phyloP scores from a whole-genome alignment of 108 stramenopile genomes.

The Parmales sp. region DNA sequence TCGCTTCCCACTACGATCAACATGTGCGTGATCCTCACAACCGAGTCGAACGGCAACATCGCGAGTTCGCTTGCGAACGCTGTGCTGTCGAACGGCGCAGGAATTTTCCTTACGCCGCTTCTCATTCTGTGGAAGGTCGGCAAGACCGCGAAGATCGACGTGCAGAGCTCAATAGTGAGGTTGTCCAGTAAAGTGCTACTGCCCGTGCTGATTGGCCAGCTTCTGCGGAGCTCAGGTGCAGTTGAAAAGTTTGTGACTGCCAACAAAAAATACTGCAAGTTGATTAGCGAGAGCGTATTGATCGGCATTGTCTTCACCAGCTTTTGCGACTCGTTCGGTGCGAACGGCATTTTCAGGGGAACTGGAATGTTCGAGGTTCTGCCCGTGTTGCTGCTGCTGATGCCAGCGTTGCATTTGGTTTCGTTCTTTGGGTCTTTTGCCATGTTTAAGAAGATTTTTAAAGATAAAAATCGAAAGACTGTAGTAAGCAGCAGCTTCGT shows the following conservation, averaged over 20 bases:
- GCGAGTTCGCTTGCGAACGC: slow-evolving; percentile 79
- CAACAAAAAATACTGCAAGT: slow-evolving; percentile 53
- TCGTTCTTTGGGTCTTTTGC: slow-evolving; percentile 40
- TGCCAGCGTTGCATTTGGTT: slow-evolving; percentile 50
- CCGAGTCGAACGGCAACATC: slow-evolving; percentile 61
- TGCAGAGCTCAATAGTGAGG: slow-evolving; percentile 53
- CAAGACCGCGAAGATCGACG: slow-evolving; percentile 54
- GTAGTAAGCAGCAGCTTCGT: slow-evolving; percentile 68
- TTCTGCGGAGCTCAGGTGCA: slow-evolving; percentile 39
- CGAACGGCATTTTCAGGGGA: slow-evolving; percentile 25
- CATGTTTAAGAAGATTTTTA: slow-evolving; percentile 36
- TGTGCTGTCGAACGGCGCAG: slow-evolving; percentile 69
- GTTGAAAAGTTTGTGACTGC: slow-evolving; percentile 45
- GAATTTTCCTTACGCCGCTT: slow-evolving; percentile 79
- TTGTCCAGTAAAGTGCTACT: slow-evolving; percentile 68
- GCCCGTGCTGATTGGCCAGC: slow-evolving; percentile 62
- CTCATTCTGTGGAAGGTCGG: slow-evolving; percentile 68
- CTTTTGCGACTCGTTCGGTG: slow-evolving; percentile 71
- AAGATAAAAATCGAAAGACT: slow-evolving; percentile 38
- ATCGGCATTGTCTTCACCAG: slow-evolving; percentile 85
- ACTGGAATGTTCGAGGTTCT: slow-evolving; percentile 42
- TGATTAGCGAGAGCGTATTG: slow-evolving; percentile 63
- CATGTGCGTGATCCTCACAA: slow-evolving; percentile 80
- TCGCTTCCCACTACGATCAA: slow-evolving; percentile 86
- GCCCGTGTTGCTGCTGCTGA: slow-evolving; percentile 40